Conservation (phyloP, 2,329 filamentous ascomycete species). For the Nemania sp. region DNA sequence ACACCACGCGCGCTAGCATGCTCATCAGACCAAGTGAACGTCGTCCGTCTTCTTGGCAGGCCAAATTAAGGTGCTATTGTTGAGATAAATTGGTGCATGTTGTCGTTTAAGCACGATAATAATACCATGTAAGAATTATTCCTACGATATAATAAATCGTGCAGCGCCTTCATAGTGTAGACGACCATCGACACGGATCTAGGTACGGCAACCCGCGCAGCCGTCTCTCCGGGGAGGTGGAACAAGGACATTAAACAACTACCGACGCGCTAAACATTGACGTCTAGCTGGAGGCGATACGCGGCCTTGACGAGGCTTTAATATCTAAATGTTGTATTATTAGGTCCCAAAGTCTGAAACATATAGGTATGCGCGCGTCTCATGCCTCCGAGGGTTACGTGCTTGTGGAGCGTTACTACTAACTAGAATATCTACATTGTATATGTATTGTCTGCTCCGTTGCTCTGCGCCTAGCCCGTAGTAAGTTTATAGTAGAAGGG, state of each 20-base stretch:
- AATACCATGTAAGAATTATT: slow-evolving; percentile 5
- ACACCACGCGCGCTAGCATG: slow-evolving; percentile 2
- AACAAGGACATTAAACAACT: slow-evolving; percentile 37
- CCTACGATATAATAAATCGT: slow-evolving; percentile 1
- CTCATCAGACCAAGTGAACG: slow-evolving; percentile 4
- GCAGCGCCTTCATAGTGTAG: slow-evolving; percentile 7
- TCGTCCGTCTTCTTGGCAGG: neutral
- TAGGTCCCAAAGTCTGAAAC: slow-evolving; percentile 29
- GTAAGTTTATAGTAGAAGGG: slow-evolving; percentile 12
- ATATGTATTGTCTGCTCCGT: slow-evolving; percentile 10
- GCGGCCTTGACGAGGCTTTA: slow-evolving; percentile 25
- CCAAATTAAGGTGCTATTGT: neutral
- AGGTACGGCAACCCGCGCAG: slow-evolving; percentile 25
- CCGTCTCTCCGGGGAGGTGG: slow-evolving; percentile 26
- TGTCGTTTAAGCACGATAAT: neutral
- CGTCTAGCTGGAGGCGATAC: slow-evolving; percentile 16
- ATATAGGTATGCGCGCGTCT: slow-evolving; percentile 32
- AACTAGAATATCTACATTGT: slow-evolving; percentile 19
- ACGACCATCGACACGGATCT: slow-evolving; percentile 25
- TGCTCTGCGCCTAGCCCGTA: neutral
- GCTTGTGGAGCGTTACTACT: slow-evolving; percentile 20
- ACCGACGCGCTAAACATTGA: slow-evolving; percentile 28
- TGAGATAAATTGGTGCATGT: neutral
- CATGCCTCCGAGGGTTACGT: slow-evolving; percentile 29
- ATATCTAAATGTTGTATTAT: slow-evolving; percentile 25